Evolutionary conservation across 106 monocot genomes (phyloP), one percentile per base, ranked within the genome.

Genomic region (Acorus calamus): DNA sequence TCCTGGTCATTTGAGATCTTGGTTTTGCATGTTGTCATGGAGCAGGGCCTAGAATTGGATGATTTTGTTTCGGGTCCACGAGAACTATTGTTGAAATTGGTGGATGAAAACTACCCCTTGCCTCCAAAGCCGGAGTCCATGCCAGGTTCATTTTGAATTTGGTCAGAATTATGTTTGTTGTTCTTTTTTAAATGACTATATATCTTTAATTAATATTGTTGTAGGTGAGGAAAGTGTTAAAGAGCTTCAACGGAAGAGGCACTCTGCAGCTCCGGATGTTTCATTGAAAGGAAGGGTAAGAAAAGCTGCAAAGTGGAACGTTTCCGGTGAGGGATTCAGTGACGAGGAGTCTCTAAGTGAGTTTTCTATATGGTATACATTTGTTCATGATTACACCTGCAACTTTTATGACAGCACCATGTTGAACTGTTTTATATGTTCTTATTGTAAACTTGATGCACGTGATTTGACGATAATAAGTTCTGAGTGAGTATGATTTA

Each of bases 41-140:
- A 57, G 8, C 70, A 98, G 96, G 96, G 96, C 67, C 53, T 71
- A 69, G 96, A 98, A 66, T 48, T 98, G 53, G 91, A 98, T 73
- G 96, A 98, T 63, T 98, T 98, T 71, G 83, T 98, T 53, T 98
- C 96, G 14, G 96, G 96, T 57, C 96, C 96, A 47, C 73, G 88
- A 4, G 96, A 98, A 56, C 81, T 98, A 8, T 63, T 98, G 44
- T 80, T 98, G 44, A 98, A 98, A 74, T 50, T 98, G 53, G 88
- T 98, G 11, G 96, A 98, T 56, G 96, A 98, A 61, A 83, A 92
- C 56, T 98, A 98, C 76, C 96, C 96, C 53, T 73, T 98, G 80
- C 96, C 96, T 57, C 76, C 73, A 55, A 76, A 85, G 49, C 96
- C 96, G 65, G 87, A 85, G 47, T 11, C 74, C 5, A 28, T 68